phyloP scores from a whole-genome alignment of 768 basidiomycete genomes.

The Mycena venus region DNA sequence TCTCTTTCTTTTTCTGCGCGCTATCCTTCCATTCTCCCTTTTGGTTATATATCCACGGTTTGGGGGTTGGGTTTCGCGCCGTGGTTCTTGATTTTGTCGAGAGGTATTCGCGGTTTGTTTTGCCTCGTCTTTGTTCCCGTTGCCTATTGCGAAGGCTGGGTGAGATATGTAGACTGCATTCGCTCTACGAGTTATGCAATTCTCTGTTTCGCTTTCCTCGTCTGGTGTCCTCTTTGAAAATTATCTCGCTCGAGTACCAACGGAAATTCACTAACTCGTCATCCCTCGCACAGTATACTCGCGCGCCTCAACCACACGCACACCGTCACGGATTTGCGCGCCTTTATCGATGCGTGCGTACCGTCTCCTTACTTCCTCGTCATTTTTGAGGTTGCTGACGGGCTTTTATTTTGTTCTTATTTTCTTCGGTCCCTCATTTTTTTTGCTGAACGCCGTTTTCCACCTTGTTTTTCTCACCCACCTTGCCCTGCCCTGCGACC shows the following conservation, averaged over 20 bases:
- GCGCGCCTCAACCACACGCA: conserved; percentile 79
- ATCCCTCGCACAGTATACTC: conserved; percentile 58
- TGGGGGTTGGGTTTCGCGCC: conserved; percentile 86
- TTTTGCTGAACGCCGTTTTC: too few species aligned
- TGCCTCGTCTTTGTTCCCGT: too few species aligned
- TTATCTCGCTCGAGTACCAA: background rate
- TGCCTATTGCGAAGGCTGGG: too few species aligned
- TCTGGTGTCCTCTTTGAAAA: background rate
- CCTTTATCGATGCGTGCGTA: conserved; percentile 24
- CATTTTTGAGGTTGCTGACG: too few species aligned
- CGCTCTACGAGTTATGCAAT: too few species aligned
- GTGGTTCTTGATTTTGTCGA: conserved; percentile 70
- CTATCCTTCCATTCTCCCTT: background rate
- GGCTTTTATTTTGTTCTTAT: background rate
- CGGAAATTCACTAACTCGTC: background rate
- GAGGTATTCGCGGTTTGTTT: too few species aligned
- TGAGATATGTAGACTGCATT: too few species aligned
- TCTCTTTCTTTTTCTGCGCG: background rate
- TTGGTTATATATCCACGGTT: conserved; percentile 46
- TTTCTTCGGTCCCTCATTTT: background rate
- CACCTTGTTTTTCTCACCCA: background rate
- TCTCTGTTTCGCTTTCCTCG: background rate
- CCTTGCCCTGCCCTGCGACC: background rate
- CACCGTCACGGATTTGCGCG: conserved; percentile 60
- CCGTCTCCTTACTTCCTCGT: background rate